These are phyloP conservation scores for Rubroboletus satanas DNA, from an alignment of 768 basidiomycete genomes.

Conservation along the genomic window DNA sequence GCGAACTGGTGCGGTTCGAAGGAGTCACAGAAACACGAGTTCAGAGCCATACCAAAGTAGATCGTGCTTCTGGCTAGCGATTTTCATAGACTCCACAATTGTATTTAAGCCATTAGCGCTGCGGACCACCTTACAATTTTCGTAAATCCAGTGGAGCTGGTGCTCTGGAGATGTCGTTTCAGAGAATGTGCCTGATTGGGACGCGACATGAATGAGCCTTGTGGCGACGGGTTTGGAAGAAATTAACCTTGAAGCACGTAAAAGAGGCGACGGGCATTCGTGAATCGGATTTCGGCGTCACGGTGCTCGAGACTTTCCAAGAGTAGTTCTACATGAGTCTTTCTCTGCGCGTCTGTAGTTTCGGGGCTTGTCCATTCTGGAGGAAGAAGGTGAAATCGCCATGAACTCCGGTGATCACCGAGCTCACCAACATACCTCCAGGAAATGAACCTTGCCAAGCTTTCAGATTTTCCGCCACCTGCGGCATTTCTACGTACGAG, in stretches of 20 bases:
- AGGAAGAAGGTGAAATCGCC: neutral
- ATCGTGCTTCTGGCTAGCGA: conserved; percentile 85
- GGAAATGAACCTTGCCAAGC: conserved; percentile 84
- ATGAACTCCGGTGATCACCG: neutral
- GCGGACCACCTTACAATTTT: conserved; percentile 86
- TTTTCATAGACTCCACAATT: conserved; percentile 86
- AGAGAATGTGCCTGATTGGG: conserved; percentile 70
- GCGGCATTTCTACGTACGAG: conserved; percentile 92
- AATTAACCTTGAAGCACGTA: conserved; percentile 86
- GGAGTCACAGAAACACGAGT: neutral
- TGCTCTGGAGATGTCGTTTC: conserved; percentile 91
- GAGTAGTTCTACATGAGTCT: conserved; percentile 71
- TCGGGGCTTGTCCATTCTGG: conserved; percentile 74
- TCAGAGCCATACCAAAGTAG: conserved; percentile 55
- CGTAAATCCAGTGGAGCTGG: conserved; percentile 93
- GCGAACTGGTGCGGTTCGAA: conserved; percentile 44
- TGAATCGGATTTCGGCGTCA: conserved; percentile 79
- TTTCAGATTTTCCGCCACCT: conserved; percentile 81
- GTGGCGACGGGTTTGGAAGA: neutral
- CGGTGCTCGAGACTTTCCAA: conserved; percentile 87
- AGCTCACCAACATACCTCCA: conserved; percentile 49
- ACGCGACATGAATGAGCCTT: conserved; percentile 9
- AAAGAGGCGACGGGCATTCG: conserved; percentile 79
- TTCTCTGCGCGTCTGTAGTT: conserved; percentile 55
- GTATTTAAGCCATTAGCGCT: conserved; percentile 76